These are phyloP conservation scores for Chalaropsis thielavioides DNA, from an alignment of 2,329 filamentous ascomycete genomes.

Conservation along the genomic window DNA sequence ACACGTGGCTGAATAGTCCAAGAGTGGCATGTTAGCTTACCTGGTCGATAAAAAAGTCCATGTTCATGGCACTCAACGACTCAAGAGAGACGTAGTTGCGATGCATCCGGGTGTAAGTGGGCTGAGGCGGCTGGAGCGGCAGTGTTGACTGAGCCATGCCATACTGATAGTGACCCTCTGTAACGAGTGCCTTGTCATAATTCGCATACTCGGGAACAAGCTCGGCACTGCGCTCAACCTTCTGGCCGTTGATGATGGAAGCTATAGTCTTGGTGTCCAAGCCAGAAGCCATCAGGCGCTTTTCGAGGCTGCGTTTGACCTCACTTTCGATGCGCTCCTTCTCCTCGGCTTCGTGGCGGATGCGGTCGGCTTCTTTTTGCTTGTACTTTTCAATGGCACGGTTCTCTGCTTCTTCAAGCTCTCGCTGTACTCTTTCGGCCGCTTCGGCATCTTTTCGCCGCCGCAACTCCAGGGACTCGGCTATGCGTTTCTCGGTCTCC, in stretches of 20 bases:
- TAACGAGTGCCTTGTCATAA: neutral
- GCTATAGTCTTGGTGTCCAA: conserved; percentile 44
- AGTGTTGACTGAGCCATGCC: neutral
- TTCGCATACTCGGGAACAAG: neutral
- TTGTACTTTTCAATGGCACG: conserved; percentile 40
- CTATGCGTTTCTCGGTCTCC: conserved; percentile 38
- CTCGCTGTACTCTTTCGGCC: conserved; percentile 32
- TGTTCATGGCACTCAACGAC: conserved; percentile 39
- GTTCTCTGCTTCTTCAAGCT: conserved; percentile 32
- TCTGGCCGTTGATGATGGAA: conserved; percentile 44
- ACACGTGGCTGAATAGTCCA: neutral
- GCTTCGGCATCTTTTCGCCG: conserved; percentile 30
- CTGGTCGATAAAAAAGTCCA: conserved; percentile 43
- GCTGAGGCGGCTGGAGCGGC: conserved; percentile 22
- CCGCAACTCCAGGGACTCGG: conserved; percentile 34
- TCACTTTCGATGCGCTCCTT: conserved; percentile 37
- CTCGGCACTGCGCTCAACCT: conserved; percentile 19
- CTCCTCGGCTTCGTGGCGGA: conserved; percentile 33
- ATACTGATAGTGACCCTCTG: neutral
- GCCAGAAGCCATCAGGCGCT: conserved; percentile 43
- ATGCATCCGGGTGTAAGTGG: conserved; percentile 51
- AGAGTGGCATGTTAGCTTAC: conserved; percentile 27
- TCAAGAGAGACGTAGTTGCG: conserved; percentile 47
- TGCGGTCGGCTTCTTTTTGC: conserved; percentile 34
- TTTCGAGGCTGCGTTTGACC: conserved; percentile 41